Conservation (phyloP, 2,329 filamentous ascomycete genomes). For the Pseudogymnoascus sp. region DNA sequence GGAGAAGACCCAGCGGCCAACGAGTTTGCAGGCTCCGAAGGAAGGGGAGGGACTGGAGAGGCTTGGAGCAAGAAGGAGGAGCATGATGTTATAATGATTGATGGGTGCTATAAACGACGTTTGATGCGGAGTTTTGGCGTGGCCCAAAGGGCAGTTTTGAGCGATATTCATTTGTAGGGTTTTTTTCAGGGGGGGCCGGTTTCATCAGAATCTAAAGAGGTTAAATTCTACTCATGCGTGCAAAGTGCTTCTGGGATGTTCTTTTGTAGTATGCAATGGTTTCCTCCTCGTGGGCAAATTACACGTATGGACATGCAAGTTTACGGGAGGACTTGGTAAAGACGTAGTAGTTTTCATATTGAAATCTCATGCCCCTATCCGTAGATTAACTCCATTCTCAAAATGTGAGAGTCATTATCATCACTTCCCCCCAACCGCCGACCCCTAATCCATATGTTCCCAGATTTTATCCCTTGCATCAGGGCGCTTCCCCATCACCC, state of each 20-base stretch:
- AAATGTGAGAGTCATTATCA: not conserved
- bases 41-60: constrained; percentile 23
- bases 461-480: not conserved
- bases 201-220: not conserved
- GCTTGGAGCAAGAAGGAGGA: constrained; percentile 26
- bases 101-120: constrained; percentile 10
- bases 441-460: not conserved
- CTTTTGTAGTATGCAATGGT: not conserved
- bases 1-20: constrained; percentile 18
- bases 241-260: not conserved
- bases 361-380: constrained; percentile 1
- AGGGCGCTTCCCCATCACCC: not conserved
- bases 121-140: constrained; percentile 8
- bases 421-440: not conserved
- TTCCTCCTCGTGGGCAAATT: not conserved
- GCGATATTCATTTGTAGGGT: constrained; percentile 7
- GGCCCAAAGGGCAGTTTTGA: constrained; percentile 2
- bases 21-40: constrained; percentile 14
- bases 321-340: not conserved
- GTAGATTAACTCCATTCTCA: constrained; percentile 4
- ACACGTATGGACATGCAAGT: not conserved
- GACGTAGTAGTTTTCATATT: not conserved
- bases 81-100: constrained; percentile 31
- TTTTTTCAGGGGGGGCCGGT: not conserved
- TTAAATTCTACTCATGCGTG: not conserved